Evolutionary conservation across 108 stramenopile genomes (phyloP).

Genomic region (Nannochloropsis granulata): DNA sequence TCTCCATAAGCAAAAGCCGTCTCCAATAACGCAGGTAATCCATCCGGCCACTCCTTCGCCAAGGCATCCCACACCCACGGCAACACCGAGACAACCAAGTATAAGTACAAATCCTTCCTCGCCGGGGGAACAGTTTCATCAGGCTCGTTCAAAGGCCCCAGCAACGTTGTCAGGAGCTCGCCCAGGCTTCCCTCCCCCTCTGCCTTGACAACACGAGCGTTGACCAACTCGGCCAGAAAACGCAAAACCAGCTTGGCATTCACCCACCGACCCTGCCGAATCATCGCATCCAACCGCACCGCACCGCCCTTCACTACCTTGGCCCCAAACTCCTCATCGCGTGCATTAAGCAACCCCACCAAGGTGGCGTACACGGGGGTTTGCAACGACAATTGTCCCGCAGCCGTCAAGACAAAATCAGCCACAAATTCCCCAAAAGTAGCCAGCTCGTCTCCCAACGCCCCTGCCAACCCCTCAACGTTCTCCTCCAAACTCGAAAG

Average conservation of each 20-base stretch:
- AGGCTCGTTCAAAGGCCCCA: background rate
- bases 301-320: background rate
- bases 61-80: background rate
- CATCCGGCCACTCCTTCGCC: background rate
- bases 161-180: background rate
- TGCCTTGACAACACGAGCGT: background rate
- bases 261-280: background rate
- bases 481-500: background rate
- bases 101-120: background rate
- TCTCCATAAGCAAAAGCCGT: background rate
- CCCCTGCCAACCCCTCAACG: background rate
- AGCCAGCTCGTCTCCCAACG: background rate
- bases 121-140: background rate
- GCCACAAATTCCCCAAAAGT: background rate
- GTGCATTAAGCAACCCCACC: background rate
- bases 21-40: background rate
- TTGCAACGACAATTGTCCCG: background rate
- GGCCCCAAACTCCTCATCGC: background rate
- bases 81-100: background rate
- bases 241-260: background rate
- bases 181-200: background rate
- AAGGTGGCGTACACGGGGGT: background rate
- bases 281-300: background rate
- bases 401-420: background rate
- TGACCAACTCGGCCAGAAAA: background rate